Conservation (phyloP, 1,139 yeast species). For the Hanseniaspora sp. region DNA sequence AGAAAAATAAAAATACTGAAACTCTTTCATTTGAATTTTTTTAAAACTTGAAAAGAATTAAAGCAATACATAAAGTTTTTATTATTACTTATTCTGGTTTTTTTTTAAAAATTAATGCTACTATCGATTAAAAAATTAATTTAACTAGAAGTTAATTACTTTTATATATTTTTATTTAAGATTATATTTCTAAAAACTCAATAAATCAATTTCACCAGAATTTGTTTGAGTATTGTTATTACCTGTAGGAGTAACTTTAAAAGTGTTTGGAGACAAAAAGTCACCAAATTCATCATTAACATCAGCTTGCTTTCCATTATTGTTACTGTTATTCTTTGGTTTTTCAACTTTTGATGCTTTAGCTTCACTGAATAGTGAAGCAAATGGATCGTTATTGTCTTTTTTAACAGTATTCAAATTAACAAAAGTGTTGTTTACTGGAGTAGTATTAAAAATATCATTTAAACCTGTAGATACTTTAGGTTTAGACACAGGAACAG, state of each 20-base stretch:
- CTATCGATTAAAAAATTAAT: no score
- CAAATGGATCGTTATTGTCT: conserved; percentile 60
- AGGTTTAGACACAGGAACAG: conserved; percentile 31
- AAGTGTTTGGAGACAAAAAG: conserved; percentile 19
- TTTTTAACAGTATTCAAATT: conserved; percentile 28
- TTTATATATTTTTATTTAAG: neutral
- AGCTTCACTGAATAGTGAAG: conserved; percentile 67
- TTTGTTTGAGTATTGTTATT: conserved; percentile 19
- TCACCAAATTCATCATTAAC: conserved; percentile 29
- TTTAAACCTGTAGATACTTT: neutral
- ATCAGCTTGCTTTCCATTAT: conserved; percentile 16
- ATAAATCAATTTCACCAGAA: conserved; percentile 35
- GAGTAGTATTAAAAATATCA: neutral
- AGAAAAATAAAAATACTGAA: no score
- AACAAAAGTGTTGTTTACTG: conserved; percentile 19
- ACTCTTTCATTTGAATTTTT: no score
- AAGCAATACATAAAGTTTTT: no score
- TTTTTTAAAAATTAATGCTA: no score
- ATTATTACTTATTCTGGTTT: no score
- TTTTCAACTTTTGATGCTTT: conserved; percentile 34
- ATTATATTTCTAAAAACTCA: conserved; percentile 32
- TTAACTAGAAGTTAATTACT: no score
- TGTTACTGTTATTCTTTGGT: conserved; percentile 4
- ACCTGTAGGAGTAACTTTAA: conserved; percentile 19
- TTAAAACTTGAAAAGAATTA: no score